Evolutionary conservation across 768 basidiomycete species (phyloP), one percentile per base, ranked within the genome.

Genomic region (Chlorophyllum brunneum): DNA sequence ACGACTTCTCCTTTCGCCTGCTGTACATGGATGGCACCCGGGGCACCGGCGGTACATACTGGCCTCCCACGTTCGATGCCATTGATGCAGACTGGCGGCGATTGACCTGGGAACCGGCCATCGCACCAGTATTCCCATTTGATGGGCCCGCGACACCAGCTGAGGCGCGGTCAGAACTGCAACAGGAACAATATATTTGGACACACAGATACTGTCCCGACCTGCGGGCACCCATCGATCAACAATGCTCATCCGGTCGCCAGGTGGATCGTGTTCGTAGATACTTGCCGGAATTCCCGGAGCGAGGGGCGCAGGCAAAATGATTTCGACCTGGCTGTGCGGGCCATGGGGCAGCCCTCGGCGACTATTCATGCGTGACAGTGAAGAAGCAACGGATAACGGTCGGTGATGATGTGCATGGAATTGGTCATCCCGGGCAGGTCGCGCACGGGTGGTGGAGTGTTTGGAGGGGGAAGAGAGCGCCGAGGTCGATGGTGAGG

Each of bases 291-390:
- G 1, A 3, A 64, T 34, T 64, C 63, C 9, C 76, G 55, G 70
- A 1, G 78, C 79, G 15, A 91, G 75, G 1, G 86, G 88, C 1
- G 78, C 65, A 0, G 88, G 88, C 3, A 88, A 70, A 13, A 91
- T 67, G 47, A 90, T 82, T 58, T 88, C 80, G 48, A 89, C 67
- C 49, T 75, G 75, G 61, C 74, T 84, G 52, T 79, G 76, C 0
- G 76, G 79, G 4, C 73, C 71, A 61, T 90, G 86, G 18, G 87
- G 86, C 1, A 76, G 65, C 29, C 85, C 85, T 15, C 79, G 74
- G 22, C 82, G 60, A 31, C 69, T 69, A 49, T 67, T 69, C 7
- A 65, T 54, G 60, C 59, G 54, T 59, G 71, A 56, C 33, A 55
- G 61, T 23, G 59, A 29, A 11, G 60, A 47, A 9, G 56, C 11